Conservation (phyloP, 2,329 filamentous ascomycete genomes). For the Verticillium alfalfae region DNA sequence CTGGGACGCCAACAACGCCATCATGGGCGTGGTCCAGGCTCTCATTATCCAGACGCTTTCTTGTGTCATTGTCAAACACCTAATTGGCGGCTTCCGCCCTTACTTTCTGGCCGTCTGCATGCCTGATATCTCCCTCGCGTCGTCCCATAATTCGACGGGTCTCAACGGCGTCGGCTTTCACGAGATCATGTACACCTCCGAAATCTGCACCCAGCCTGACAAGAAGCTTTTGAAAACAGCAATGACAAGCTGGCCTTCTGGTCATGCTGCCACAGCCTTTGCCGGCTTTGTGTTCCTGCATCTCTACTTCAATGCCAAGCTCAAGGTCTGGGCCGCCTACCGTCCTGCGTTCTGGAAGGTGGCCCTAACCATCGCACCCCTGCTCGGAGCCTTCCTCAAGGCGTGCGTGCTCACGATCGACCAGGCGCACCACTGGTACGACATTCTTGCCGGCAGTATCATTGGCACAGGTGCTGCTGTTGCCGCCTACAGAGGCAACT, state of each 20-base stretch:
- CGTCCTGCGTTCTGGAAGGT: constrained; percentile 65
- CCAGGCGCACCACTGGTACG: constrained; percentile 65
- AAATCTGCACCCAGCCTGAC: constrained; percentile 54
- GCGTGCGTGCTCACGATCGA: constrained; percentile 59
- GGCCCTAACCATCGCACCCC: constrained; percentile 48
- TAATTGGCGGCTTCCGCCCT: constrained; percentile 59
- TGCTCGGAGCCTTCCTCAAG: constrained; percentile 56
- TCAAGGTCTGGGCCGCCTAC: constrained; percentile 64
- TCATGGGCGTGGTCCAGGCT: constrained; percentile 56
- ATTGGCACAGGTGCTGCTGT: constrained; percentile 62
- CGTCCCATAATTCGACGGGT: constrained; percentile 31
- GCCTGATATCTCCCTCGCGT: constrained; percentile 42
- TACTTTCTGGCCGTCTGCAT: constrained; percentile 61
- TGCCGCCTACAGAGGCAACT: constrained; percentile 59
- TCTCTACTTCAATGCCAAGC: constrained; percentile 66
- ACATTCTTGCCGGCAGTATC: constrained; percentile 56
- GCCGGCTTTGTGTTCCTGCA: constrained; percentile 59
- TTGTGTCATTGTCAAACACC: constrained; percentile 61
- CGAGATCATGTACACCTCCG: constrained; percentile 58
- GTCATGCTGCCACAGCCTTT: constrained; percentile 61
- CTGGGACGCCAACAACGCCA: constrained; percentile 58
- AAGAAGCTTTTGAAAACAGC: constrained; percentile 50
- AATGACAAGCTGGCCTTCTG: constrained; percentile 62
- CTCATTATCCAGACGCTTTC: constrained; percentile 56
- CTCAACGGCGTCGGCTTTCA: constrained; percentile 44